phyloP scores from a whole-genome alignment of 805 yeast genomes.

The Schwanniomyces sp. region DNA sequence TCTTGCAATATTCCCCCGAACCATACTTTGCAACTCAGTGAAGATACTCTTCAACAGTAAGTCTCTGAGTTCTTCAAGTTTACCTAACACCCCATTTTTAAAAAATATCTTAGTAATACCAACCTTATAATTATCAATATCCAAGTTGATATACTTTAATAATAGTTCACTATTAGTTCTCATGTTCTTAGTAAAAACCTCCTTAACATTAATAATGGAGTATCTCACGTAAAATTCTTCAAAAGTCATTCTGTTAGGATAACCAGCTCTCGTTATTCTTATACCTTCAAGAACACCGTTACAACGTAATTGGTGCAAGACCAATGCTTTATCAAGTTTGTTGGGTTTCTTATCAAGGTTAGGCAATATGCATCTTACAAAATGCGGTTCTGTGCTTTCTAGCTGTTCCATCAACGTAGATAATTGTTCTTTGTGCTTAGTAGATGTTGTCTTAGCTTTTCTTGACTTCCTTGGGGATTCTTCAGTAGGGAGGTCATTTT shows the following conservation, averaged over 20 bases:
- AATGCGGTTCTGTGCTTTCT: conserved; percentile 86
- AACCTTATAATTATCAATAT: conserved; percentile 57
- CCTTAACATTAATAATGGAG: conserved; percentile 58
- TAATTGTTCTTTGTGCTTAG: conserved; percentile 85
- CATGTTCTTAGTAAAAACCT: conserved; percentile 44
- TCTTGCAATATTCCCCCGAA: conserved; percentile 67
- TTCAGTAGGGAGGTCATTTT: conserved; percentile 23
- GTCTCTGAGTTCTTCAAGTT: conserved; percentile 77
- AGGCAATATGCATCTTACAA: conserved; percentile 94
- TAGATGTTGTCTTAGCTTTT: conserved; percentile 66
- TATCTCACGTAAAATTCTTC: conserved; percentile 78
- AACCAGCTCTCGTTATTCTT: conserved; percentile 94
- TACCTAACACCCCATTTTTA: conserved; percentile 75
- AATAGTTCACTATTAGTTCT: conserved; percentile 72
- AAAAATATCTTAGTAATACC: conserved; percentile 76
- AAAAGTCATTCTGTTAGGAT: conserved; percentile 87
- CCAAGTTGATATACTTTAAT: conserved; percentile 61
- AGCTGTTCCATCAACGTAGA: conserved; percentile 68
- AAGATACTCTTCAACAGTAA: conserved; percentile 54
- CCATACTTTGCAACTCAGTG: conserved; percentile 59
- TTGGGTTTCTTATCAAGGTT: conserved; percentile 72
- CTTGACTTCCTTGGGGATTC: conserved; percentile 34
- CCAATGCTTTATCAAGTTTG: conserved; percentile 70
- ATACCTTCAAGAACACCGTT: conserved; percentile 99
- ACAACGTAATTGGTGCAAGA: conserved; percentile 86